Conservation (phyloP, 495 filamentous ascomycete species). For the Baudoinia panamericana region DNA sequence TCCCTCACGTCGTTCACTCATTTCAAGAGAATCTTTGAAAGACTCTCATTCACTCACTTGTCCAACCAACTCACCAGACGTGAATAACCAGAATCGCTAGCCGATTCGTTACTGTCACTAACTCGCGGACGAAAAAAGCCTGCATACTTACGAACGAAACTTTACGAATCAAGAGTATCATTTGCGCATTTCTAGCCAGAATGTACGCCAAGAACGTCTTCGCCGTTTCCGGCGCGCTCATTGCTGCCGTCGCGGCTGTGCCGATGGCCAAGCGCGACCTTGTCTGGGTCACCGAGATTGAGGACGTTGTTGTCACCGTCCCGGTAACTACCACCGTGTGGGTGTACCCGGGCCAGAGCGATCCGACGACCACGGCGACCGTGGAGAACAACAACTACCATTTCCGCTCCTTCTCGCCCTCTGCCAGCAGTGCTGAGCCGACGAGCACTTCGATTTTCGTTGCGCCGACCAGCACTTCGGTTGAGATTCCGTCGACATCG, state of each 20-base stretch:
- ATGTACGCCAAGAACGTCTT: constrained; percentile 25
- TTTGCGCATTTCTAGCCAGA: constrained; percentile 3
- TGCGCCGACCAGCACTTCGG: constrained; percentile 5
- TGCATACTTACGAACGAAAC: background rate
- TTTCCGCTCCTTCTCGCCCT: background rate
- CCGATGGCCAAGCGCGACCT: constrained; percentile 30
- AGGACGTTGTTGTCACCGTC: constrained; percentile 29
- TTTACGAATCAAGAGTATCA: background rate
- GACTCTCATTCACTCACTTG: background rate
- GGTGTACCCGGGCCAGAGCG: constrained; percentile 21
- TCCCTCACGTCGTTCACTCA: no score
- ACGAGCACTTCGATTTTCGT: constrained; percentile 7
- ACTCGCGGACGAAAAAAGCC: background rate
- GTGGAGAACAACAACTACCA: constrained; percentile 11
- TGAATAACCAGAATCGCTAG: background rate
- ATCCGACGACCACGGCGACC: constrained; percentile 1
- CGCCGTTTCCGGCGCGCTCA: constrained; percentile 21
- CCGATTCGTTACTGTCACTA: background rate
- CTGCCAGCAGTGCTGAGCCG: constrained; percentile 3
- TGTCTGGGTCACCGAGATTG: constrained; percentile 28
- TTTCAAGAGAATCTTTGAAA: background rate
- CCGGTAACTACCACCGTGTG: constrained; percentile 29
- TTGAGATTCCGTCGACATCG: background rate
- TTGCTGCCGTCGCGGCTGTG: constrained; percentile 26
- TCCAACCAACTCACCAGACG: background rate